Evolutionary conservation across 768 basidiomycete genomes (phyloP), one percentile per base, ranked within the genome.

Genomic region (Gymnopilus dilepis): DNA sequence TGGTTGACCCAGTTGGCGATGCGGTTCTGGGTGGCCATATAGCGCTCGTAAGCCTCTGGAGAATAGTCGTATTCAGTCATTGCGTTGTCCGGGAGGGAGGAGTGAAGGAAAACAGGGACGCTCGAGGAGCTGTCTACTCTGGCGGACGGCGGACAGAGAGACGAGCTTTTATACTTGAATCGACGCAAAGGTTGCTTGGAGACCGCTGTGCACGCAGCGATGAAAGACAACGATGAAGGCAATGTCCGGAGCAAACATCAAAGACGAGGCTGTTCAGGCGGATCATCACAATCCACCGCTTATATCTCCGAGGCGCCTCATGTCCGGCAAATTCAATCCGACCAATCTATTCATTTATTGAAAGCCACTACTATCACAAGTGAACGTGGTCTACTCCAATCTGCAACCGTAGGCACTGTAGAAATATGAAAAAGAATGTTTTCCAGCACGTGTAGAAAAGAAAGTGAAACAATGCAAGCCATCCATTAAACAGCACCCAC

Each of bases 51-150:
- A 15, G 82, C 84, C 56, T 79, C 84, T 15, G 85, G 84, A 30
- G 84, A 86, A 71, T 78, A 85, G 74, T 86, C 84, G 78, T 85
- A 86, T 71, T 86, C 84, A 2, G 84, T 86, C 84, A 86, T 86
- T 12, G 47, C 51, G 48, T 34, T 47, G 45, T 37, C 26, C 21
- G 37, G 51, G 19, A n/a, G 41, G 28, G 28, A 55, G 43, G 22
- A 38, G 40, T 38, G 38, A 52, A 47, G 56, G 37, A 56, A 63
- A 34, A 55, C 22, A 51, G n/a, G 31, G 57, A 48, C 31, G 43
- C 43, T 40, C 33, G 31, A 60, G 22, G 30, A 31, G 47, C 47
- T 50, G 47, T 31, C 47, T 50, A 50, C 38, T 41, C 28, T 45
- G 58, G 8, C 22, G 30, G 59, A 40, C 34, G 26, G 24, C 17